Evolutionary conservation across 345 rosid species (phyloP).

Genomic region (Acer saccharum): DNA sequence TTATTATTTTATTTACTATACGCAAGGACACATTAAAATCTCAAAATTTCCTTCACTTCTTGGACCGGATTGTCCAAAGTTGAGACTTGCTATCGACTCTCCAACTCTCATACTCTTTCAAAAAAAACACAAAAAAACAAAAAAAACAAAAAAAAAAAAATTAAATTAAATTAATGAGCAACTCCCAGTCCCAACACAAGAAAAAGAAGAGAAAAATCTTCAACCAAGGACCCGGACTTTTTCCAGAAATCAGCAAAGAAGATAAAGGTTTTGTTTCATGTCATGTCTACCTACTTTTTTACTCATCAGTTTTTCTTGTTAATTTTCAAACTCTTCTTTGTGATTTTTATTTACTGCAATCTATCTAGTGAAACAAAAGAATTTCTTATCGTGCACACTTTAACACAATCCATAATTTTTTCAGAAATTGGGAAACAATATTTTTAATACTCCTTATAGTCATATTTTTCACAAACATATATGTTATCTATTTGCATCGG

Average conservation of each 20-base stretch:
- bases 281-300: too few species aligned
- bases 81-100: neutral
- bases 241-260: neutral
- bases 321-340: neutral
- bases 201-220: neutral
- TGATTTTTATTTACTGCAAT: too few species aligned
- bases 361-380: too few species aligned
- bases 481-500: too few species aligned
- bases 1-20: too few species aligned
- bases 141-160: too few species aligned
- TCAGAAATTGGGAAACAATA: too few species aligned
- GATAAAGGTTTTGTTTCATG: neutral
- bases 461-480: too few species aligned
- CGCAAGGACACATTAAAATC: neutral
- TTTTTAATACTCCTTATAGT: too few species aligned
- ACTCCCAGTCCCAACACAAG: neutral
- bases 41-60: neutral
- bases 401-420: too few species aligned
- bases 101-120: neutral
- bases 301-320: neutral
- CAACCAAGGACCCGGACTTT: conserved; percentile 5
- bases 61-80: neutral
- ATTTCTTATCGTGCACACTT: too few species aligned
- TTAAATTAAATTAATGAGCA: neutral
- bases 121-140: too few species aligned